Base-by-base conservation (phyloP, 1,284 basidiomycete species). In the Tilletia caries region DNA sequence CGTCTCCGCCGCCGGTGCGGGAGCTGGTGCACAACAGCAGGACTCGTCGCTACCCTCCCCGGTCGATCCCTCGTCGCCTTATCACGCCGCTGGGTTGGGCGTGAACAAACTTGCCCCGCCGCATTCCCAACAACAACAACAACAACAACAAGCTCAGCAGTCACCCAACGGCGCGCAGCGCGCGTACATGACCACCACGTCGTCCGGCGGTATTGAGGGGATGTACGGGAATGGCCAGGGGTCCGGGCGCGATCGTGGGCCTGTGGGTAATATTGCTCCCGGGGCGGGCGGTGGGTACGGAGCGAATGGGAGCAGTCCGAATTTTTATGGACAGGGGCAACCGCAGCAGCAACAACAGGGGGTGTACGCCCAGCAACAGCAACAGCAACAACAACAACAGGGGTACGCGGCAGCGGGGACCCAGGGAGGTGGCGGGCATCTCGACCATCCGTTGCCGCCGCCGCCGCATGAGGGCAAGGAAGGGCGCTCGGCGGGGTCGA, bases 121-220 rank as follows among this genome's bases (percentile, higher is more conserved):
- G n/a, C n/a, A n/a, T n/a, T n/a, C n/a, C n/a, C n/a, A n/a, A n/a
- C n/a, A n/a, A n/a, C n/a, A n/a, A n/a, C n/a, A n/a, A n/a, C n/a
- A n/a, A n/a, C n/a, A n/a, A n/a, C n/a, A n/a, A n/a, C n/a, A n/a
- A n/a, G n/a, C n/a, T n/a, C n/a, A n/a, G n/a, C n/a, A n/a, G n/a
- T n/a, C n/a, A n/a, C n/a, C n/a, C n/a, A n/a, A n/a, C n/a, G n/a
- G n/a, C n/a, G n/a, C n/a, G n/a, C n/a, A n/a, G n/a, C n/a, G 58
- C 18, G 58, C 58, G 10, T 62, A 62, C 33, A 62, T 62, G 58
- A 62, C 58, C 33, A 62, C 58, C 29, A 62, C 58, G 29, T 62
- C 58, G 12, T 60, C 54, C 1, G 58, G 58, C 58, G 58, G 58
- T 3, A 62, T 62, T 29, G 58, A 62, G 33, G 58, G 58, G 2